Conservation (phyloP, 306 rosid species). For the Rosa lucieae region DNA sequence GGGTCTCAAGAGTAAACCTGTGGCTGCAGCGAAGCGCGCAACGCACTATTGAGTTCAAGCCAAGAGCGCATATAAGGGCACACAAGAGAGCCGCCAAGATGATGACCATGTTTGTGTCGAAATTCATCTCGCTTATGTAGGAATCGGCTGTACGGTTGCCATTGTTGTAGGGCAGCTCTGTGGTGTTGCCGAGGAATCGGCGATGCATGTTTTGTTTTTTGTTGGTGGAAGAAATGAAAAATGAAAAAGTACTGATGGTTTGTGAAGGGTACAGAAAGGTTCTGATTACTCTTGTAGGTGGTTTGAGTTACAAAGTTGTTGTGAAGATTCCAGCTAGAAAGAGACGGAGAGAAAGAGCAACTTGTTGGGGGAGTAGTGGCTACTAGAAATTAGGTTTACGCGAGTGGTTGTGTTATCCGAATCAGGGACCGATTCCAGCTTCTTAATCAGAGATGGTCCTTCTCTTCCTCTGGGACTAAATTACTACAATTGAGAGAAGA, state of each 20-base stretch:
- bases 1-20: conserved; percentile 38
- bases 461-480: background rate
- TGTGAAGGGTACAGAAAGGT: background rate
- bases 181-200: conserved; percentile 33
- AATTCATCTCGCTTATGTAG: conserved; percentile 40
- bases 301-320: conserved; percentile 26
- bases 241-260: background rate
- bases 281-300: conserved; percentile 4
- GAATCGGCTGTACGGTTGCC: conserved; percentile 38
- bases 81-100: conserved; percentile 70
- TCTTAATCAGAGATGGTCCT: conserved; percentile 50
- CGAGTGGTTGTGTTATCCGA: conserved; percentile 37
- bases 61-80: conserved; percentile 67
- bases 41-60: conserved; percentile 68
- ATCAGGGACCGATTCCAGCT: conserved; percentile 48
- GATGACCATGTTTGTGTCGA: conserved; percentile 85
- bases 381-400: conserved; percentile 23
- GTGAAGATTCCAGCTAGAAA: conserved; percentile 47
- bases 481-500: background rate
- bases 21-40: conserved; percentile 54
- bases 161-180: conserved; percentile 32
- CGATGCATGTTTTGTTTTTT: conserved; percentile 24
- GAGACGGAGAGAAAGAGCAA: conserved; percentile 39
- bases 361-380: conserved; percentile 8
- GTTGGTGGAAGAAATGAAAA: background rate